Percentiles rank a stretch among this genome's conserved stretches.
Conservation (phyloP, 1,284 basidiomycete genomes). For the Ceratobasidium sp. region DNA sequence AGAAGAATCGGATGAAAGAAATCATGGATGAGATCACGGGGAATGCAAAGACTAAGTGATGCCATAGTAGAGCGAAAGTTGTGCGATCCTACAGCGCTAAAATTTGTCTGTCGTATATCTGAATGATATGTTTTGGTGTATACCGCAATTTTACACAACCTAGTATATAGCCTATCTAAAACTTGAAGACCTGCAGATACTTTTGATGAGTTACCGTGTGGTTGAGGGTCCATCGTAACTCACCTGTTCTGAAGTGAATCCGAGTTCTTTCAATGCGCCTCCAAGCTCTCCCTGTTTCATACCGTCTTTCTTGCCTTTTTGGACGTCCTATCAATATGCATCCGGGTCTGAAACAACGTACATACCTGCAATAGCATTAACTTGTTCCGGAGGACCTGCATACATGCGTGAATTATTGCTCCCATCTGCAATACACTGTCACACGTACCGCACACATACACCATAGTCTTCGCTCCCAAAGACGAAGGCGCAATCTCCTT, state of each 20-base stretch:
- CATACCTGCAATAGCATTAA: conserved; percentile 76
- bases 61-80: too few relatives aligned
- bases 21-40: conserved; percentile 27
- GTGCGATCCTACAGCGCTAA: background rate
- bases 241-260: conserved; percentile 86
- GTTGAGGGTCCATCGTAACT: conserved; percentile 42
- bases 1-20: conserved; percentile 19
- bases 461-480: conserved; percentile 83
- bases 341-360: background rate
- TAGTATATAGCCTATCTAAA: conserved; percentile 28
- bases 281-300: conserved; percentile 86
- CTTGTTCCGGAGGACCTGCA: conserved; percentile 86
- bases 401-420: background rate
- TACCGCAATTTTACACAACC: background rate
- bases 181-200: conserved; percentile 48
- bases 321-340: background rate
- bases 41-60: conserved; percentile 11
- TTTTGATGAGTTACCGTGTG: background rate
- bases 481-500: conserved; percentile 78
- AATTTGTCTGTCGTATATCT: background rate
- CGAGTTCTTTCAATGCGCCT: conserved; percentile 87
- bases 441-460: conserved; percentile 85
- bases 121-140: conserved; percentile 4
- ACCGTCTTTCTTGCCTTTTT: conserved; percentile 74
- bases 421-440: background rate